Base-by-base conservation (phyloP, 768 basidiomycete species). In the Pleurotus djamor region DNA sequence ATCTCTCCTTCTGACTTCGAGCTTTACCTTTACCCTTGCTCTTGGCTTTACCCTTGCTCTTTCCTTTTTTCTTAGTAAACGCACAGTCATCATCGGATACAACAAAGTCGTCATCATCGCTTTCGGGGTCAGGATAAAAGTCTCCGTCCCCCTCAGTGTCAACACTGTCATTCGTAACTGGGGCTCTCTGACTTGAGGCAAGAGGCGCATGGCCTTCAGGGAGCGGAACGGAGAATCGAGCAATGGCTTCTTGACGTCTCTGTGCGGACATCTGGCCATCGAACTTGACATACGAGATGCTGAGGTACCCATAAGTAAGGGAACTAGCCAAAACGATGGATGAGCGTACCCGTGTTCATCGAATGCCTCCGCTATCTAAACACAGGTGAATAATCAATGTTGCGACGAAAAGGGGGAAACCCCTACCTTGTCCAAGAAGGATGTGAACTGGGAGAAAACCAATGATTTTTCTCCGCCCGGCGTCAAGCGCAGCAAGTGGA, bases 401-500 rank as follows among this genome's bases (percentile, higher is more conserved):
- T 57, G 21, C 35, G 45, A 6, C 10, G 37, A 43, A 43, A 16
- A 48, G 47, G 10, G 12, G 37, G 4, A 21, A 10, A 44, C 67
- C 21, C 21, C 51, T 61, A 88, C 92, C 76, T 92, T 89, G 74
- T 92, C 88, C 56, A 94, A 70, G 73, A 92, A 94, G 2, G 85
- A 82, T 3, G 92, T 96, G 66, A 94, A 96, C 65, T 96, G 94
- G 2, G 91, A 93, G 68, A 96, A 96, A 1, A 96, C 92, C 2
- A 96, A 75, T 2, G 89, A 88, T 70, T 96, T 96, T 61, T 93
- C 89, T 1, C 78, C 81, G 3, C 65, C 60, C 0, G 90, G 89
- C 4, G 85, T 89, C 10, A 94, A 71, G 61, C 81, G 76, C 45
- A 96, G 77, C 45, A 94, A 79, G 55, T 89, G 82, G 17, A 93